Evolutionary conservation across 1,284 basidiomycete genomes (phyloP).

Genomic region (Ganoderma meredithae): DNA sequence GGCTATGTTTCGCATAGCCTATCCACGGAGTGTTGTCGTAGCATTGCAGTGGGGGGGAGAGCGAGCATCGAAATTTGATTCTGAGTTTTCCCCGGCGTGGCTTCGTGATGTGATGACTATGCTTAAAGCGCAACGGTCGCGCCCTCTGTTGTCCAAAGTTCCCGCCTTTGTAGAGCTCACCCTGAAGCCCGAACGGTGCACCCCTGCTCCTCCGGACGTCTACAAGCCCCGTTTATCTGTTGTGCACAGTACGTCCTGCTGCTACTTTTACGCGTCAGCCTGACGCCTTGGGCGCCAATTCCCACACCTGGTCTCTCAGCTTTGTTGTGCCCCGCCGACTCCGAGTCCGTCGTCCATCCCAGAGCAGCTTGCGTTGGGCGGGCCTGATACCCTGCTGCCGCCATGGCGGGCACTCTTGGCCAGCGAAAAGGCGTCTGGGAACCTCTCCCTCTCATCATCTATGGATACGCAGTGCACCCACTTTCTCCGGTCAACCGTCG

Average conservation of each 20-base stretch:
- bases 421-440: slow-evolving; percentile 69
- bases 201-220: not conserved
- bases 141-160: slow-evolving; percentile 7
- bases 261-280: too few species aligned
- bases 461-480: slow-evolving; percentile 85
- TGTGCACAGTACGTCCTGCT: too few species aligned
- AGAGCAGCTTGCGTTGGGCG: slow-evolving; percentile 8
- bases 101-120: slow-evolving; percentile 26
- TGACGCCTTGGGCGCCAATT: slow-evolving; percentile 10
- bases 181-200: not conserved
- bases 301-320: slow-evolving; percentile 7
- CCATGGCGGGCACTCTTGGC: slow-evolving; percentile 32
- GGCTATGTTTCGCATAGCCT: not conserved
- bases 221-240: not conserved
- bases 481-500: slow-evolving; percentile 71
- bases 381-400: slow-evolving; percentile 19
- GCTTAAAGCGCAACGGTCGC: slow-evolving; percentile 14
- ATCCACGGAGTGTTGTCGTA: not conserved
- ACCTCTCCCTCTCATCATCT: slow-evolving; percentile 80
- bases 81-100: slow-evolving; percentile 4
- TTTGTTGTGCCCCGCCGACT: slow-evolving; percentile 4
- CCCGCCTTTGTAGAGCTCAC: not conserved
- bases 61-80: slow-evolving; percentile 15
- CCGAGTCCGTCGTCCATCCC: slow-evolving; percentile 10
- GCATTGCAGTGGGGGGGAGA: not conserved